These are phyloP conservation scores for Ustilago loliicola DNA, from an alignment of 1,284 basidiomycete species.

Conservation along the genomic window DNA sequence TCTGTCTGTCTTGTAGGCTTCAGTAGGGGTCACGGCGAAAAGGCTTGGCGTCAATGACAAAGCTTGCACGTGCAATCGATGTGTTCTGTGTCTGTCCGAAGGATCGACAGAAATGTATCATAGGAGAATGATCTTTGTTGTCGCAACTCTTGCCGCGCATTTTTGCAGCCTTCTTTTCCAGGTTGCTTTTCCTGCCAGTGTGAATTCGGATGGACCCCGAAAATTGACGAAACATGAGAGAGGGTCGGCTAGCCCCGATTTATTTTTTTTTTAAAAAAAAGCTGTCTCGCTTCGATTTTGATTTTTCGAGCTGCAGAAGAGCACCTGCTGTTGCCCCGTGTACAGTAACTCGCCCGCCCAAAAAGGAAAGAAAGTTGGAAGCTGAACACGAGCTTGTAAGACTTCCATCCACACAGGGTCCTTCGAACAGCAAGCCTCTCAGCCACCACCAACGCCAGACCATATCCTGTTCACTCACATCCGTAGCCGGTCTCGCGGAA, in stretches of 20 bases:
- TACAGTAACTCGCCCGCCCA: no score
- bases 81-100: no score
- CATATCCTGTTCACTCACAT: not conserved
- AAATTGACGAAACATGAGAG: not conserved
- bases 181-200: not conserved
- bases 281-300: constrained; percentile 1
- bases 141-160: not conserved
- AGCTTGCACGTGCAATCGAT: no score
- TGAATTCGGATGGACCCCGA: not conserved
- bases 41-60: no score
- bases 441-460: constrained; percentile 3
- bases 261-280: no score
- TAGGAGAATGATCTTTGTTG: no score
- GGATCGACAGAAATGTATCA: no score
- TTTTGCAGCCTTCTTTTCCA: not conserved
- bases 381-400: not conserved
- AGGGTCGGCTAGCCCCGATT: constrained; percentile 4
- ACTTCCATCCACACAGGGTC: not conserved
- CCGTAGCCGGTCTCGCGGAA: not conserved
- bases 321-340: not conserved
- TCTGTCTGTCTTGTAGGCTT: no score
- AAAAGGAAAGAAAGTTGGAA: no score
- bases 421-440: not conserved
- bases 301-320: no score
- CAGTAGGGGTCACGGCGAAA: no score